Base-by-base conservation (phyloP, 805 yeast species). In the Cyberlindnera lachancei region DNA sequence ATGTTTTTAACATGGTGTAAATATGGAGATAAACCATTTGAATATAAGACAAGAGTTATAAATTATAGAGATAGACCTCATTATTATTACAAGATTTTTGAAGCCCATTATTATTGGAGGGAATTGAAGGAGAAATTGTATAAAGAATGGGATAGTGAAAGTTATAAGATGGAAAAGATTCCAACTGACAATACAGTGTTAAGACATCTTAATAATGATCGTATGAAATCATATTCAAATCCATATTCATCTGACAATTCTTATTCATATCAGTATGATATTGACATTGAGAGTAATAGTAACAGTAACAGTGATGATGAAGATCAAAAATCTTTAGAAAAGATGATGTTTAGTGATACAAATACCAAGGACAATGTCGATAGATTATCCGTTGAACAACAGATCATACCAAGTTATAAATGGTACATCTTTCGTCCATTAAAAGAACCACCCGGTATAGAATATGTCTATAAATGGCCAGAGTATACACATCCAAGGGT, bases 391-490 rank as follows among this genome's bases (percentile, higher is more conserved):
- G 10, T 19, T 19, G 21, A 19, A 19, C 21, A 19, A 7, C 21
- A 19, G 21, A 10, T 19, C 10, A 19, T 19, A 8, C 21, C 10
- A 7, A 19, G 10, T 7, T 8, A 17, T 10, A 25, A 11, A 4
- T 25, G 28, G 28, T 25, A 25, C 20, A 25, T 25, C 20, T 15
- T 25, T 12, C 11, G 28, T 6, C 28, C 28, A 10, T 10, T 15
- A 11, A 14, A 10, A 18, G 10, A 18, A 9, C 28, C 28, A 6
- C 5, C 6, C 12, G 12, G 16, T 17, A 20, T 25, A 7, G 28
- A 15, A 6, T 25, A 14, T 12, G 28, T 25, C 13, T 25, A 25
- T 20, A 10, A 18, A 15, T 25, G 28, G 28, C 28, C 28, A 5
- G 20, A 15, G 11, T 25, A 17, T 14, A 25, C 18, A 5, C 14